Base-by-base conservation (phyloP, 2,329 filamentous ascomycete species). In the Paraconiothyrium sp. region DNA sequence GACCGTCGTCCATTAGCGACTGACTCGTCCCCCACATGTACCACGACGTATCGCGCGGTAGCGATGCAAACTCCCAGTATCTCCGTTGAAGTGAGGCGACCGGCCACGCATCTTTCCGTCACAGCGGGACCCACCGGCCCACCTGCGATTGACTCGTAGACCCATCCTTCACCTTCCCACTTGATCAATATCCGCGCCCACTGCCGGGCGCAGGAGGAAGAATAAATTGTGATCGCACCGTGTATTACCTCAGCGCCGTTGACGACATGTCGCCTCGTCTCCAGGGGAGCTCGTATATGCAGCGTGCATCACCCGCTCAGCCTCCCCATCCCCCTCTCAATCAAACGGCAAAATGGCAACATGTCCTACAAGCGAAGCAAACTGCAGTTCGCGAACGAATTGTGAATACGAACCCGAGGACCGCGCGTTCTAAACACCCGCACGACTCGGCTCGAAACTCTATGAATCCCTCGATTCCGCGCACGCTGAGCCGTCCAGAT, bases 381-480 rank as follows among this genome's bases (percentile, higher is more conserved):
- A 30, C 27, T 30, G 6, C 27, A 30, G 27, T 30, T 30, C 27
- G 27, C 27, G 27, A 30, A 30, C 27, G 39, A n/a, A 10, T 5
- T 5, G 39, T 16, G 2, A 41, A 41, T 6, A n/a, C 39, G 39
- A 41, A 41, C 16, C 39, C 39, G 39, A n/a, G 39, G 14, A 9
- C n/a, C 4, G 20, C 20, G 16, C 39, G 4, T 7, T 16, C 16
- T 8, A 24, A 24, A 46, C 11, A 35, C 27, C 16, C 48, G 48
- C 30, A 20, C 30, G 30, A 35, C 14, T 35, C 48, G 32, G 14
- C 22, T n/a, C 48, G 13, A 48, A 50, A 50, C 48, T 50, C 48
- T 50, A 32, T 22, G 16, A 35, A 35, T 50, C 48, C 47, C 48
- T 20, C 48, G 30, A 35, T 50, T 20, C 48, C 48, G 48, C 16